Base-by-base conservation (phyloP, 345 rosid genomes). In the Cardamine chenopodiifolia region DNA sequence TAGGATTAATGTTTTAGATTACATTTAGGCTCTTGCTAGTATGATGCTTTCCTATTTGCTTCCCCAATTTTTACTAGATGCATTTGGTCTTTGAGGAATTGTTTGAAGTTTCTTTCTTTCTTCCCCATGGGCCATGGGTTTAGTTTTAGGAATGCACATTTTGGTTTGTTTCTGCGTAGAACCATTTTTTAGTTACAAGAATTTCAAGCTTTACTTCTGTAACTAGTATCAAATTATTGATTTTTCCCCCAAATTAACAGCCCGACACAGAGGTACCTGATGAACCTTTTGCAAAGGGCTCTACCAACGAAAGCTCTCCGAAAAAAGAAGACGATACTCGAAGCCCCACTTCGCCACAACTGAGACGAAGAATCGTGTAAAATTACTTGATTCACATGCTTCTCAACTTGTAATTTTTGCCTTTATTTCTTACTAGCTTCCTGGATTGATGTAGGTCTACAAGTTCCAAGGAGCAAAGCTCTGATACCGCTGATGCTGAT, bases 351-450 rank as follows among this genome's bases (percentile, higher is more conserved):
- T 85, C 87, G 50, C 90, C 88, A 8, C 89, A 88, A 69, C 73
- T 93, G 83, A 84, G 97, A 85, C 88, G 94, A 86, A 86, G 97
- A 87, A 66, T 78, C 13, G 85, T 86, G 98, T 91, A 72, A 83
- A 28, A 69, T 6, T 50, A 50, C 55, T 23, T 22, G 0, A 59
- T 62, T 37, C 13, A 0, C 31, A 25, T 60, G 5, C 63, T 53
- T 53, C 45, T 42, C 55, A 40, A 10, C n/a, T 20, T 53, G 54
- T 52, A 52, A 4, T 60, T 13, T 72, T 70, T 14, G 7, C 22
- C 22, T 64, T 49, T 53, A 7, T 45, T 34, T 76, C 58, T 70
- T 32, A 42, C 18, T 39, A 31, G 12, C 28, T 47, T 44, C 44
- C 54, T 34, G 68, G 76, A 61, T 76, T 68, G 66, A 32, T 18